These are phyloP conservation scores for Leccinum imitatum DNA, from an alignment of 768 basidiomycete genomes.

Conservation along the genomic window DNA sequence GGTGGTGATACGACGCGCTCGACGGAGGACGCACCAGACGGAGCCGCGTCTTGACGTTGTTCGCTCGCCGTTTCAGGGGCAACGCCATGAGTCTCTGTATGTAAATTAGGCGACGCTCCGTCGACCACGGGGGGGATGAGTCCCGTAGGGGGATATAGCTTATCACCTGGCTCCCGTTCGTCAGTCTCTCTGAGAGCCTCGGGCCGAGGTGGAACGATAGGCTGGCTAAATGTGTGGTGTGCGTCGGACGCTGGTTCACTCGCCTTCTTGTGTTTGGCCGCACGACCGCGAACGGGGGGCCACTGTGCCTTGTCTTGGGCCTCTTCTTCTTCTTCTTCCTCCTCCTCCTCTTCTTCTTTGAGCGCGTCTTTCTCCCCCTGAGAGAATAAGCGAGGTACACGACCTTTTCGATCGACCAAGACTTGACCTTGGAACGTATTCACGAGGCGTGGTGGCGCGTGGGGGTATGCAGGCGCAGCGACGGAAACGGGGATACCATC, in stretches of 20 bases:
- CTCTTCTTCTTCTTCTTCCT: background rate
- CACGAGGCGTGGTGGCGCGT: conserved; percentile 25
- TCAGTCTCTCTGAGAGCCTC: background rate
- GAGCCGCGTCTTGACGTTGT: background rate
- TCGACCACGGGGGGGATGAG: background rate
- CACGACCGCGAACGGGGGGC: conserved; percentile 16
- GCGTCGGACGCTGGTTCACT: background rate
- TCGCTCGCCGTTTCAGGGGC: background rate
- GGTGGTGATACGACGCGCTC: conserved; percentile 2
- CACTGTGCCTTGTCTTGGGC: conserved; percentile 3
- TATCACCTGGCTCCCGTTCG: background rate
- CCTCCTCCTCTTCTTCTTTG: background rate
- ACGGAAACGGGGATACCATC: background rate
- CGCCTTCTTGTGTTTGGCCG: background rate
- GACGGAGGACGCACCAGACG: background rate
- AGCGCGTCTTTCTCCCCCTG: background rate
- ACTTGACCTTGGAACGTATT: conserved; percentile 18
- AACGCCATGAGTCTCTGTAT: background rate
- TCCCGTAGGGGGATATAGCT: too few relatives aligned
- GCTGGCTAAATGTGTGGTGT: conserved; percentile 21
- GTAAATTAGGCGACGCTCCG: background rate
- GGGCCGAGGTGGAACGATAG: background rate
- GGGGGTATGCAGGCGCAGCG: background rate
- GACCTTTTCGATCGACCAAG: conserved; percentile 21
- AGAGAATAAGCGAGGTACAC: conserved; percentile 10